Evolutionary conservation across 345 rosid species (phyloP), one percentile per base, ranked within the genome.

Genomic region (Euclidium syriacum): DNA sequence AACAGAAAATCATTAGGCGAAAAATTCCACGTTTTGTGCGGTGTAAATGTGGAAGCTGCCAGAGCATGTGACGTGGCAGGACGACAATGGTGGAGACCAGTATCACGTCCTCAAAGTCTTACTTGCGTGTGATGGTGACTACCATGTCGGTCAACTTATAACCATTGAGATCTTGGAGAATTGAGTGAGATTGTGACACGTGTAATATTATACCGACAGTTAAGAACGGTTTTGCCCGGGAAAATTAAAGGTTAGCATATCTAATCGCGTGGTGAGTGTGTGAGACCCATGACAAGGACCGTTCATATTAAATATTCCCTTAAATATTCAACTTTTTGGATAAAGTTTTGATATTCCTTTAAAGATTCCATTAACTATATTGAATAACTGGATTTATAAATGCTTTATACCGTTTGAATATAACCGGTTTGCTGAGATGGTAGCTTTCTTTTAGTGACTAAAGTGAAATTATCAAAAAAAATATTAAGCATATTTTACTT

Each of bases 1-100:
- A 42, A 29, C 52, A 10, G 30, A 34, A 38, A 41, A 55, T 12
- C 2, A 35, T 55, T 19, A 27, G 4, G 4, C 9, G 38, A 68
- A 26, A 4, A n/a, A 25, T 25, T 33, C 62, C 67, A 59, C 44
- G 66, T 49, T n/a, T n/a, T 41, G 47, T 30, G 38, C 56, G 52
- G 55, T 23, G 54, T 46, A 16, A 46, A 35, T 46, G 27, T 68
- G 60, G 16, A 40, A 30, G 18, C 2, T 1, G 60, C 59, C 59
- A 50, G 53, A 50, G 49, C 25, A 41, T 18, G 22, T 14, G 24
- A 68, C 73, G 73, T 68, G 73, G 52, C 66, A 2, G 0, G 2
- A 59, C 11, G 7, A 2, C 10, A 49, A 23, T 50, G 65, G 72
- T 34, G 11, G 12, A 38, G 9, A 32, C 27, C 50, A 11, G 30